These are phyloP conservation scores for Pythium aquatile DNA, from an alignment of 352 stramenopile genomes.

Conservation along the genomic window DNA sequence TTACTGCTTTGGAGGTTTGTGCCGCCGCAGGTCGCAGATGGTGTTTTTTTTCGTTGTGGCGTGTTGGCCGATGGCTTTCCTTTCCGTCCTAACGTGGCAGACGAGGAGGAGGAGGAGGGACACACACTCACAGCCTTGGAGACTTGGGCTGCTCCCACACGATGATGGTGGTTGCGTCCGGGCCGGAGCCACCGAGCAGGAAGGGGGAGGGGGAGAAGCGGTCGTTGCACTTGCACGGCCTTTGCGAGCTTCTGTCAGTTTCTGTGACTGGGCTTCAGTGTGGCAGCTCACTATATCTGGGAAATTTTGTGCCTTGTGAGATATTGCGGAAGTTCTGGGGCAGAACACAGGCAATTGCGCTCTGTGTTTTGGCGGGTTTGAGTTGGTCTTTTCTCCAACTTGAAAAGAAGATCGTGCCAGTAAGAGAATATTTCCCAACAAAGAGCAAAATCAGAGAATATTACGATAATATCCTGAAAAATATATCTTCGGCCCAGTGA, in stretches of 20 bases:
- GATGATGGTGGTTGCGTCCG: conserved; percentile 1
- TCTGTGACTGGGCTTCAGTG: neutral
- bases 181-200: neutral
- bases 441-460: neutral
- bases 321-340: conserved; percentile 3
- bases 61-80: conserved; percentile 11
- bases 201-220: conserved; percentile 2
- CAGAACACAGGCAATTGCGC: conserved; percentile 2
- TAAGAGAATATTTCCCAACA: neutral
- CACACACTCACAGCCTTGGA: neutral
- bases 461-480: neutral
- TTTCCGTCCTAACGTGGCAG: conserved; percentile 4
- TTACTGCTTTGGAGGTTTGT: conserved; percentile 11
- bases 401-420: conserved; percentile 1
- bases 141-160: neutral
- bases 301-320: conserved; percentile 2
- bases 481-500: neutral
- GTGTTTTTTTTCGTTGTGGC: conserved; percentile 9
- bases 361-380: conserved; percentile 4
- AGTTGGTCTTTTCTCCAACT: neutral
- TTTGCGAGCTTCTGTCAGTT: neutral
- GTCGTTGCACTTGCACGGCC: neutral
- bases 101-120: neutral
- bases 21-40: neutral
- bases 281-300: neutral